These are phyloP conservation scores for Talaromyces trachyspermus DNA, from an alignment of 495 filamentous ascomycete genomes.

Conservation along the genomic window DNA sequence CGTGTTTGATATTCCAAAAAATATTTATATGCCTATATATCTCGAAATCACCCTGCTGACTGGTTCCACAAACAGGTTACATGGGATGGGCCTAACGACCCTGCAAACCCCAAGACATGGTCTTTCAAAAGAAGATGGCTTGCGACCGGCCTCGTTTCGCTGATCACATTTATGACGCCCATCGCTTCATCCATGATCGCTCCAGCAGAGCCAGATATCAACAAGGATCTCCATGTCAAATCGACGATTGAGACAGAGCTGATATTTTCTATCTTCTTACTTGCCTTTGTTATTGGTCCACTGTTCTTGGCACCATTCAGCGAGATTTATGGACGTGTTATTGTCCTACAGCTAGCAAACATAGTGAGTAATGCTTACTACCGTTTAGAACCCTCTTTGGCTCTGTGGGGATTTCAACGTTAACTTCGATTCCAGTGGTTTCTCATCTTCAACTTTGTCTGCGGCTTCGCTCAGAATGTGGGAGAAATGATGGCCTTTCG, in stretches of 20 bases:
- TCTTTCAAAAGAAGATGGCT: constrained; percentile 2
- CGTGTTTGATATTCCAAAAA: too few relatives aligned
- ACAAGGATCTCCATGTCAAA: constrained; percentile 24
- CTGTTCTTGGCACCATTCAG: constrained; percentile 54
- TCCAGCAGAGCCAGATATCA: constrained; percentile 25
- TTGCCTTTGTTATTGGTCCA: constrained; percentile 47
- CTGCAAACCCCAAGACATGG: constrained; percentile 23
- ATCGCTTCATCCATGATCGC: constrained; percentile 34
- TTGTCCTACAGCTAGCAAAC: constrained; percentile 47
- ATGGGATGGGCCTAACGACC: constrained; percentile 16
- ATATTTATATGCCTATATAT: too few relatives aligned
- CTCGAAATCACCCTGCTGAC: too few relatives aligned
- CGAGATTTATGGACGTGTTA: constrained; percentile 56
- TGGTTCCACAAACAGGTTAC: too few relatives aligned
- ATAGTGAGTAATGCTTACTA: too few relatives aligned
- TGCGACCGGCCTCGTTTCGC: constrained; percentile 7
- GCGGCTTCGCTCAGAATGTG: constrained; percentile 48
- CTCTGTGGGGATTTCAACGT: too few relatives aligned
- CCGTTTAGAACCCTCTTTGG: too few relatives aligned
- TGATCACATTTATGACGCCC: constrained; percentile 10
- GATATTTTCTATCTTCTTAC: constrained; percentile 44
- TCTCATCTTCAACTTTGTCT: constrained; percentile 50
- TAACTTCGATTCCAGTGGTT: too few relatives aligned
- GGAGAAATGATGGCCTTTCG: constrained; percentile 49
- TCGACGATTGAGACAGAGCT: constrained; percentile 16